Evolutionary conservation across 768 basidiomycete genomes (phyloP).

Genomic region (Pulveroboletus ravenelii): DNA sequence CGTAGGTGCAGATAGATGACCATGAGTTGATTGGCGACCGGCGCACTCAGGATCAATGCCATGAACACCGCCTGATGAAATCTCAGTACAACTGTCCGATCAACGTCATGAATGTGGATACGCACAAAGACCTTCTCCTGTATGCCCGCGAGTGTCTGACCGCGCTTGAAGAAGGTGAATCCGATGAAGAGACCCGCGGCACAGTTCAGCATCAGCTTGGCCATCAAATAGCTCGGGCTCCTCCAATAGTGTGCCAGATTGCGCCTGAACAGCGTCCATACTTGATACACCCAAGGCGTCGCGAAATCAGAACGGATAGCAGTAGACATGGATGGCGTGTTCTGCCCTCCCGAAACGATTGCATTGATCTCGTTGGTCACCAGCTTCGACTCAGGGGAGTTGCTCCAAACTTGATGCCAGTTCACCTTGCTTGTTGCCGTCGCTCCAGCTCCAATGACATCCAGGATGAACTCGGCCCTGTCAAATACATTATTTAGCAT

Average conservation of each 20-base stretch:
- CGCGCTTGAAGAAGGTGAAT: slow-evolving; percentile 59
- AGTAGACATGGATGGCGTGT: slow-evolving; percentile 34
- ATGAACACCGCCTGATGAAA: slow-evolving; percentile 48
- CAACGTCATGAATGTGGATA: slow-evolving; percentile 10
- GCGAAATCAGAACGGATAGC: slow-evolving; percentile 45
- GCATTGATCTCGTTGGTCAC: slow-evolving; percentile 38
- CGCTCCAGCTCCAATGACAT: slow-evolving; percentile 71
- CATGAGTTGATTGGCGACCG: slow-evolving; percentile 61
- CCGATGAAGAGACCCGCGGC: slow-evolving; percentile 53
- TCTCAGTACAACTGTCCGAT: neutral
- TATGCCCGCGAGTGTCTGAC: slow-evolving; percentile 50
- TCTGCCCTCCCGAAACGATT: slow-evolving; percentile 47
- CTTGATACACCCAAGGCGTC: slow-evolving; percentile 49
- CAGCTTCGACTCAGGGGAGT: slow-evolving; percentile 41
- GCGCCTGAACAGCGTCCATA: slow-evolving; percentile 40
- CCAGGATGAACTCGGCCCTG: slow-evolving; percentile 62
- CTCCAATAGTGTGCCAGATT: slow-evolving; percentile 48
- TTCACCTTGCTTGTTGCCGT: slow-evolving; percentile 50
- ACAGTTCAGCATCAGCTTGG: slow-evolving; percentile 54
- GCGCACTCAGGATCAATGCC: slow-evolving; percentile 46
- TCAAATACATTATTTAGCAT: slow-evolving; percentile 34
- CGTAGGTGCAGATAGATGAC: slow-evolving; percentile 56
- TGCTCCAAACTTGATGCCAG: slow-evolving; percentile 61
- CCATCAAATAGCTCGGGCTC: slow-evolving; percentile 54
- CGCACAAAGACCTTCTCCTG: slow-evolving; percentile 65